Evolutionary conservation across 2,329 filamentous ascomycete genomes (phyloP).

Genomic region (Epichloe baconii): DNA sequence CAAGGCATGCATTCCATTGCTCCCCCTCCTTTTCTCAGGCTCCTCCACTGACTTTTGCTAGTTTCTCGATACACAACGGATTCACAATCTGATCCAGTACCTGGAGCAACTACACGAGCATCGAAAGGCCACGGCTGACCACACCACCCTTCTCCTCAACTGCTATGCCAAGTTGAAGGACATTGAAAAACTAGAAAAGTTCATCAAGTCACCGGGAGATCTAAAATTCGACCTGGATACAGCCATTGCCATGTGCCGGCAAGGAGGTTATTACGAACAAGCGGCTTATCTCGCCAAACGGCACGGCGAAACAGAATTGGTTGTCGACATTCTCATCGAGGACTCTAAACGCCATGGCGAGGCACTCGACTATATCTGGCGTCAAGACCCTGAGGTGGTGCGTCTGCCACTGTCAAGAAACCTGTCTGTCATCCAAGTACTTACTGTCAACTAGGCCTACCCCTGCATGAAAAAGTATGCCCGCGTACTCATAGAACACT

Average conservation of each 20-base stretch:
- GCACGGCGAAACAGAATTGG: conserved; percentile 83
- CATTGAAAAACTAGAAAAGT: conserved; percentile 87
- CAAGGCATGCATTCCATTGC: conserved; percentile 41
- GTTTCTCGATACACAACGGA: conserved; percentile 93
- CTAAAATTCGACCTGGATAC: conserved; percentile 95
- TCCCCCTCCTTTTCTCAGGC: neutral
- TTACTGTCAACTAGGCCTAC: conserved; percentile 48
- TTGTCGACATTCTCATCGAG: conserved; percentile 91
- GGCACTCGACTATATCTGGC: conserved; percentile 83
- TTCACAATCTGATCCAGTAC: conserved; percentile 95
- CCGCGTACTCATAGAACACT: conserved; percentile 77
- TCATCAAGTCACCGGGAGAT: conserved; percentile 90
- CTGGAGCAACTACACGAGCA: conserved; percentile 93
- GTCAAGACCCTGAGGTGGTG: conserved; percentile 65
- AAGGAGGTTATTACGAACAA: conserved; percentile 94
- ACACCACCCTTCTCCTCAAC: conserved; percentile 87
- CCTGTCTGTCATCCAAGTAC: neutral
- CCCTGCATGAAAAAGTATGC: conserved; percentile 91
- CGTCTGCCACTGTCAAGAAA: conserved; percentile 18
- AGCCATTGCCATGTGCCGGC: conserved; percentile 91
- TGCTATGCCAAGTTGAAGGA: conserved; percentile 98
- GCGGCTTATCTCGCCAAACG: conserved; percentile 91
- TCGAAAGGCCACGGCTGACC: conserved; percentile 83
- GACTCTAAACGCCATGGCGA: conserved; percentile 85
- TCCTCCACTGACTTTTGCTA: conserved; percentile 20